Conservation (phyloP, 2,329 filamentous ascomycete species). For the Alternaria arbusti region DNA sequence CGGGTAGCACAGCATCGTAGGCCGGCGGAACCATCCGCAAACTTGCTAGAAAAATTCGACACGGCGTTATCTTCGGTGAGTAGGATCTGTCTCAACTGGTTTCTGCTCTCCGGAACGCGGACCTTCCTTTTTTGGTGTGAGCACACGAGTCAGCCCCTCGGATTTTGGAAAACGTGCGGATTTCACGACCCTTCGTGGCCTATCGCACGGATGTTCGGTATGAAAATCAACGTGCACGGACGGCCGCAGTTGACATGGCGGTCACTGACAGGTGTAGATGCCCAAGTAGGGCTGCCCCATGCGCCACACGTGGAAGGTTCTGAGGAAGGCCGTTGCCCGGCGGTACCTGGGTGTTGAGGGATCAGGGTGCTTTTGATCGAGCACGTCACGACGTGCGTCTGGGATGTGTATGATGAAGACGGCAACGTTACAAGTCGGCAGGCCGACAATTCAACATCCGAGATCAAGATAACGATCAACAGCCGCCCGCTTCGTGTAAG, state of each 20-base stretch:
- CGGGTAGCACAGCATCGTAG: background rate
- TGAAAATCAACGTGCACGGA: background rate
- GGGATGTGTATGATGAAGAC: background rate
- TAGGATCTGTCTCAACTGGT: background rate
- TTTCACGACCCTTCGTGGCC: background rate
- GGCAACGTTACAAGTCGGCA: background rate
- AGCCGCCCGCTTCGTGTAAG: background rate
- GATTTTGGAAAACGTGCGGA: background rate
- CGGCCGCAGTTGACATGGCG: background rate
- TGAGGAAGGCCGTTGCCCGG: background rate
- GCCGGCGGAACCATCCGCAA: background rate
- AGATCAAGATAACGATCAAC: slow-evolving; percentile 6
- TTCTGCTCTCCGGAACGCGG: background rate
- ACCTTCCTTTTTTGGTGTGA: background rate
- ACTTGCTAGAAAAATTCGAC: background rate
- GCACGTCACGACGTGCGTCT: slow-evolving; percentile 3
- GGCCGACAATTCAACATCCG: background rate
- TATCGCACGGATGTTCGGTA: background rate
- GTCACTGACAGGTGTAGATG: background rate
- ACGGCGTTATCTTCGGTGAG: slow-evolving; percentile 3
- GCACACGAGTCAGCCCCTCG: slow-evolving; percentile 1
- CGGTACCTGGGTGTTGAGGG: slow-evolving; percentile 1
- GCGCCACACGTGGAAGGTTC: slow-evolving; percentile 1
- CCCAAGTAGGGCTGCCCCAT: background rate
- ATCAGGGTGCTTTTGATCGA: slow-evolving; percentile 2